These are phyloP conservation scores for Flaveria floridana DNA, from an alignment of 140 eudicot species.

Conservation along the genomic window DNA sequence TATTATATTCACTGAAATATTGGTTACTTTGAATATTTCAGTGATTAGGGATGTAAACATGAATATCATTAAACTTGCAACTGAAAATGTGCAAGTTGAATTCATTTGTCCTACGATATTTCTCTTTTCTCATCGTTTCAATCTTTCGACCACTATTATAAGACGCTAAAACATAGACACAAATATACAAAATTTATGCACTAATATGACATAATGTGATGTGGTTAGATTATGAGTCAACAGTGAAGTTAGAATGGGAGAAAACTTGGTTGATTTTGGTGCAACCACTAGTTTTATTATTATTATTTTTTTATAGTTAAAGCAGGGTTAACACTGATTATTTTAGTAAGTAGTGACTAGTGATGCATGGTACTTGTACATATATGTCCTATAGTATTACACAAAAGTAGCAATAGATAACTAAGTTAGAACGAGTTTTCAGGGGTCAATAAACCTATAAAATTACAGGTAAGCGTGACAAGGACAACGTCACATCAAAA, in stretches of 20 bases:
- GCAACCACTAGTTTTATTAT: conserved; percentile 51
- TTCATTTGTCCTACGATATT: too few relatives aligned
- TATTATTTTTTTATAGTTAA: conserved; percentile 12
- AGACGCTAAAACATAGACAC: too few relatives aligned
- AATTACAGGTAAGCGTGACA: background rate
- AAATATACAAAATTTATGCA: too few relatives aligned
- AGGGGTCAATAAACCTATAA: background rate
- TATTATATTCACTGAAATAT: too few relatives aligned
- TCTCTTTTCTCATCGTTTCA: too few relatives aligned
- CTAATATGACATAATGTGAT: background rate
- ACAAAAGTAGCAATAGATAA: background rate
- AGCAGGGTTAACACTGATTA: conserved; percentile 18
- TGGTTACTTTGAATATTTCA: too few relatives aligned
- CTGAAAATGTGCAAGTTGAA: too few relatives aligned
- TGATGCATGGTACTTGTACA: conserved; percentile 20
- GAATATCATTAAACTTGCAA: too few relatives aligned
- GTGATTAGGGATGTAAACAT: too few relatives aligned
- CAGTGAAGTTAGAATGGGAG: conserved; percentile 28
- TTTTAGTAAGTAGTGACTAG: conserved; percentile 3
- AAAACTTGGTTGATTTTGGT: conserved; percentile 54
- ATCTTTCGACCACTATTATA: too few relatives aligned
- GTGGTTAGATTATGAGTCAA: conserved; percentile 40
- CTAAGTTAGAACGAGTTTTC: background rate
- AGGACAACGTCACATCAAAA: background rate
- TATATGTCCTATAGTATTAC: background rate